Conservation (phyloP, 2,329 filamentous ascomycete genomes). For the Aspergillus sp. region DNA sequence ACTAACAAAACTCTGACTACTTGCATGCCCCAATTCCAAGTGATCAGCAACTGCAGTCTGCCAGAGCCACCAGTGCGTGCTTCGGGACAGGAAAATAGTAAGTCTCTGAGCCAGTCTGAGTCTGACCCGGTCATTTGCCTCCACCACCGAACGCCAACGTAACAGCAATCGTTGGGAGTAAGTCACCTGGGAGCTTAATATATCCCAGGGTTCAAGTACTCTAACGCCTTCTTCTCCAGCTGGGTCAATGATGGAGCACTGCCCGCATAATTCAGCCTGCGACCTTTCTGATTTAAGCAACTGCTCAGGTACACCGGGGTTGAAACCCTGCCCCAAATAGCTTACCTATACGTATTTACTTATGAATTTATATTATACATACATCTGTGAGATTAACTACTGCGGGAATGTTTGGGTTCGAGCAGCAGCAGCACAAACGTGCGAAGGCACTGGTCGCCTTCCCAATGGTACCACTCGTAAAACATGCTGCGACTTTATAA, state of each 20-base stretch:
- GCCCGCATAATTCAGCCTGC: background rate
- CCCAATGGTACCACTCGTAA: background rate
- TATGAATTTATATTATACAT: background rate
- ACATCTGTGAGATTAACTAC: background rate
- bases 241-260: background rate
- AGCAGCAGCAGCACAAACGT: background rate
- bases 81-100: background rate
- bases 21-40: slow-evolving; percentile 5
- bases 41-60: slow-evolving; percentile 2
- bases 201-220: background rate
- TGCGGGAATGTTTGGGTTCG: background rate
- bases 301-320: background rate
- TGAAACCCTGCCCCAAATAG: background rate
- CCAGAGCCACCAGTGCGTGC: background rate
- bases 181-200: background rate
- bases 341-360: background rate
- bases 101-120: slow-evolving; percentile 1
- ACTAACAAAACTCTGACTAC: slow-evolving; percentile 3
- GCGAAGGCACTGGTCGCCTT: background rate
- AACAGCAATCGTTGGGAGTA: background rate
- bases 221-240: background rate
- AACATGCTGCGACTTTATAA: background rate
- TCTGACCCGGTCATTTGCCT: slow-evolving; percentile 8
- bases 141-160: background rate
- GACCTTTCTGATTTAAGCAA: background rate